phyloP scores from a whole-genome alignment of 2,329 filamentous ascomycete species.

The Aquanectria penicillioides region DNA sequence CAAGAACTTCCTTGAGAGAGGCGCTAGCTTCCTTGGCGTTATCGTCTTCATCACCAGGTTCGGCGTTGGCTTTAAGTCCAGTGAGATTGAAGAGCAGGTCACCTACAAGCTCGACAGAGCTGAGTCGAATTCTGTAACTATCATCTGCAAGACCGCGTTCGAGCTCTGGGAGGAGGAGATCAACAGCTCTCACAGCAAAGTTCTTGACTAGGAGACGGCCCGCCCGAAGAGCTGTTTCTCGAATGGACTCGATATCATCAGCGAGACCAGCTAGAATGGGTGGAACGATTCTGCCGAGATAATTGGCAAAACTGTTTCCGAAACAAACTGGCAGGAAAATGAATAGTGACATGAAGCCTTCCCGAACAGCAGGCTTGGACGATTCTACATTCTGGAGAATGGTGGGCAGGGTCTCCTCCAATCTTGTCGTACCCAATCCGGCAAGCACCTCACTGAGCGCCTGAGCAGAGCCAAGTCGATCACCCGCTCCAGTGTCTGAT shows the following conservation, averaged over 20 bases:
- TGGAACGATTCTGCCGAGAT: conserved; percentile 94
- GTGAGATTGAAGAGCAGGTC: conserved; percentile 98
- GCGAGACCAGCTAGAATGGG: conserved; percentile 93
- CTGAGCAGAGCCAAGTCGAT: conserved; percentile 94
- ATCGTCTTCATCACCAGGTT: conserved; percentile 82
- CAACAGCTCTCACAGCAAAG: conserved; percentile 93
- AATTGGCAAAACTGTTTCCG: conserved; percentile 97
- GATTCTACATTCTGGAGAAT: conserved; percentile 97
- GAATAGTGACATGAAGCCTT: conserved; percentile 99
- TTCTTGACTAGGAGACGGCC: conserved; percentile 97
- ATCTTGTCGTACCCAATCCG: conserved; percentile 87
- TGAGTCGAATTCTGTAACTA: conserved; percentile 96
- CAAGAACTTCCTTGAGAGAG: conserved; percentile 93
- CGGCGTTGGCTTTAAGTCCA: conserved; percentile 83
- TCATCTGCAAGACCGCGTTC: conserved; percentile 97
- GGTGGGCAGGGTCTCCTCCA: conserved; percentile 96
- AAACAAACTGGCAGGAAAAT: conserved; percentile 99
- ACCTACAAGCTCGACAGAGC: conserved; percentile 96
- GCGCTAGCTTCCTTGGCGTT: conserved; percentile 85
- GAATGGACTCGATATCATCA: conserved; percentile 95
- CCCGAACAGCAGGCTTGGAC: conserved; percentile 86
- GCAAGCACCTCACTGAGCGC: conserved; percentile 96
- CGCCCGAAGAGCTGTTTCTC: conserved; percentile 94
- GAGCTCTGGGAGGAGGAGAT: conserved; percentile 91
- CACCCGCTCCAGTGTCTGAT: conserved; percentile 94